Evolutionary conservation across 768 basidiomycete species (phyloP), one percentile per base, ranked within the genome.

Genomic region (Brasilioporus rufonigricans): DNA sequence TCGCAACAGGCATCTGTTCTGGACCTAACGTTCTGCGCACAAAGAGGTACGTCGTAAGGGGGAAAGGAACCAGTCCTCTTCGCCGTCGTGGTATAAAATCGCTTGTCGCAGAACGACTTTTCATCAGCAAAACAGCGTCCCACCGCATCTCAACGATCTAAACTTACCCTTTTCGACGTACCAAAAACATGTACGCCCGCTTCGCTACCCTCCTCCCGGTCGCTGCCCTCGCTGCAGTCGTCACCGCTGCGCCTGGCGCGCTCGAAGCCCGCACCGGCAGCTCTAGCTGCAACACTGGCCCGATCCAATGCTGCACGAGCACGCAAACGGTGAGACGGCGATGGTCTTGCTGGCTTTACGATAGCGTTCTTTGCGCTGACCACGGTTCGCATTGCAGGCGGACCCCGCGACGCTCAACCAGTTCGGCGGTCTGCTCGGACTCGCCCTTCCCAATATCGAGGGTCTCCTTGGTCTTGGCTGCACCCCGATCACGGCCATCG

Each of bases 61-160:
- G 24, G 33, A 18, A n/a, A 24, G n/a, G 26, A 29, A 29, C 27
- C 5, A 8, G 27, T 12, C 5, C 11, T 26, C 11, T 18, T 29
- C 14, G 16, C 13, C 14, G 13, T 29, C 18, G 16, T 10, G 3
- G 44, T 61, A 61, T 64, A 64, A 61, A 57, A 55, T n/a, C 41
- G 18, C n/a, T 4, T 10, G 35, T 27, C 6, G 7, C 5, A 35
- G 14, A 24, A 6, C 14, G 9, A 1, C 5, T 39, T 24, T 51
- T 9, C 44, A 45, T 38, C 52, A 49, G 36, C 18, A 12, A 48
- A 53, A 35, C 27, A 21, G 21, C 7, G 21, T 29, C 31, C 19
- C 38, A 40, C 41, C 14, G 19, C 38, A 27, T 47, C 32, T 44
- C 26, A 14, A 51, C 38, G 31, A 33, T 21, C 7, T 16, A 16